Evolutionary conservation across 2,329 filamentous ascomycete genomes (phyloP), one percentile per base, ranked within the genome.

Genomic region (Aplosporella prunicola): DNA sequence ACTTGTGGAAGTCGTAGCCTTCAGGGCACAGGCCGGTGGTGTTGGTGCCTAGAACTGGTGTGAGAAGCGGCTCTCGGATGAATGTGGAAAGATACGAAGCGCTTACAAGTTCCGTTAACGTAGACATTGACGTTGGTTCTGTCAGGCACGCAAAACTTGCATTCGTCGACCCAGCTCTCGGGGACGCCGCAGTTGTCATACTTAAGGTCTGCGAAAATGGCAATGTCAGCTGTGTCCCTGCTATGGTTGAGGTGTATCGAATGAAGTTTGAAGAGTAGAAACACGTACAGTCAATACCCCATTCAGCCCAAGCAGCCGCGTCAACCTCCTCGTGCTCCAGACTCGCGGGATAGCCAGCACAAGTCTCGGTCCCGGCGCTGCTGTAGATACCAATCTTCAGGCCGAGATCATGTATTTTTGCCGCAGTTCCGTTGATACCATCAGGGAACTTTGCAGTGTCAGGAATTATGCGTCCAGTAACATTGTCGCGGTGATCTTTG

Each of bases 341-440:
- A 35, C 67, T 72, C 1, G 67, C 76, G 9, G 72, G 68, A 47
- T 76, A 78, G 4, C 67, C 66, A 1, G 65, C 74, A 47, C 74
- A 78, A 35, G 14, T 51, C 32, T 41, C 60, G 7, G 17, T 18
- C 27, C 71, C 71, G 1, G 70, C 71, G 50, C 68, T 69, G 46
- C 69, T 69, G 48, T 81, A 81, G 40, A 81, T 77, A 1, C 77
- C 77, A 8, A 78, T 57, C 50, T 80, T 80, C 29, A 81, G 48
- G 2, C 72, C 74, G 43, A 75, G 48, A 2, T 47, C 55, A 42
- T 80, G 76, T 14, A 80, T 63, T 40, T 69, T 50, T 16, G 69
- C 55, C 2, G 73, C 74, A 1, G 71, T 52, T 1, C 67, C 64
- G 7, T 62, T 62, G 42, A 81, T 76, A 0, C 76, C 77, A 13